These are phyloP conservation scores for Saccharomycopsis hybrid DNA, from an alignment of 1,139 yeast genomes.

Conservation along the genomic window DNA sequence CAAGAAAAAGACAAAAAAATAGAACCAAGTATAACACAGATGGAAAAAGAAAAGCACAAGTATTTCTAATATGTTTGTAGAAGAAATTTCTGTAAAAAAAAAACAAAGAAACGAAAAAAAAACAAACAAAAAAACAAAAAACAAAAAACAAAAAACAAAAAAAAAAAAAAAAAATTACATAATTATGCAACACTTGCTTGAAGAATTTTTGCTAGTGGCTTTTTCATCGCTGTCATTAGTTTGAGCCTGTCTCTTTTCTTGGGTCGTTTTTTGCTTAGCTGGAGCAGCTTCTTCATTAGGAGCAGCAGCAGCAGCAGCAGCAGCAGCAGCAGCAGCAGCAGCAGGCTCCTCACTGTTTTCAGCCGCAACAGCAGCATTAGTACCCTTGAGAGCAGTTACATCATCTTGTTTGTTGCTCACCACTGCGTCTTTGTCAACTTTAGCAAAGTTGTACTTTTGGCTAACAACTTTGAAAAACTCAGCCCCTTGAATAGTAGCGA, in stretches of 20 bases:
- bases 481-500: conserved; percentile 60
- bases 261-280: conserved; percentile 3
- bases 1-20: too few relatives aligned
- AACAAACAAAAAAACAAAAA: too few relatives aligned
- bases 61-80: too few relatives aligned
- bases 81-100: too few relatives aligned
- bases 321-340: not conserved
- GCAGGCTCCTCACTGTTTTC: not conserved
- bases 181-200: not conserved
- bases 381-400: not conserved
- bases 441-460: not conserved
- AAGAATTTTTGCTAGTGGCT: not conserved
- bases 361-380: not conserved
- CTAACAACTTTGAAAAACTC: conserved; percentile 45
- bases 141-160: too few relatives aligned
- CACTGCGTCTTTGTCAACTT: not conserved
- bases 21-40: too few relatives aligned
- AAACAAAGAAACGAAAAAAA: too few relatives aligned
- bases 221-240: not conserved
- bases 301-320: not conserved
- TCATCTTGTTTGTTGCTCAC: not conserved
- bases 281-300: not conserved
- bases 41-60: too few relatives aligned
- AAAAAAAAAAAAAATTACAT: too few relatives aligned
- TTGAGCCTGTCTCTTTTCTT: not conserved